A percentile compares a stretch with the other conserved stretches of the same genome.
Conservation (phyloP, 306 rosid genomes). For the Ormosia emarginata region DNA sequence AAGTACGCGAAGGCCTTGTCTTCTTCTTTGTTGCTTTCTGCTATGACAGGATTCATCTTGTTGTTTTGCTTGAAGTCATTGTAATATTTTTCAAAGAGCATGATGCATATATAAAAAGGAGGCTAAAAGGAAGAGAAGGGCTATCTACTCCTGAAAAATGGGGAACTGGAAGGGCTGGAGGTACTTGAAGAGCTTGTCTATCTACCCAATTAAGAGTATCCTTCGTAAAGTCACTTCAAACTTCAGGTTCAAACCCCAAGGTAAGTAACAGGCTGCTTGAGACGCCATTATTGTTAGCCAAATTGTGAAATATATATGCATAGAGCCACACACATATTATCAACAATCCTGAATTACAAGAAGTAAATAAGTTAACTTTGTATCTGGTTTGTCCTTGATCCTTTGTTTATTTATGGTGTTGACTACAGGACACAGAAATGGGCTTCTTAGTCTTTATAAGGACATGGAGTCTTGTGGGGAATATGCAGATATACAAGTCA, state of each 20-base stretch:
- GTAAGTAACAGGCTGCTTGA: constrained; percentile 34
- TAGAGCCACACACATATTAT: background rate
- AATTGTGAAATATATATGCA: background rate
- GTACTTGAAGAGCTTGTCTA: constrained; percentile 48
- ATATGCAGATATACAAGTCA: constrained; percentile 73
- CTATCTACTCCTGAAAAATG: constrained; percentile 39
- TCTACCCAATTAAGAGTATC: constrained; percentile 47
- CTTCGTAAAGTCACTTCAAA: constrained; percentile 42
- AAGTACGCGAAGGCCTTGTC: constrained; percentile 40
- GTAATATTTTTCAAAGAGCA: constrained; percentile 23
- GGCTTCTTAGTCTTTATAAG: constrained; percentile 55
- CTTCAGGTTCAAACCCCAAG: constrained; percentile 42
- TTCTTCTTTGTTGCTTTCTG: constrained; percentile 48
- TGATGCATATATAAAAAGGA: constrained; percentile 41
- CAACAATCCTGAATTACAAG: background rate
- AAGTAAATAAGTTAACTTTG: background rate
- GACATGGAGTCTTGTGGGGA: constrained; percentile 81
- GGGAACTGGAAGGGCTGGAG: constrained; percentile 44
- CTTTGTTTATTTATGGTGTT: background rate
- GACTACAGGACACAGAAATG: constrained; percentile 51
- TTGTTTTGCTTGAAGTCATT: constrained; percentile 29
- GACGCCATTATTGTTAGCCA: background rate
- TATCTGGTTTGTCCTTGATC: background rate
- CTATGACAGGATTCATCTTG: constrained; percentile 39
- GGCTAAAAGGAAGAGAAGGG: constrained; percentile 2